phyloP scores from a whole-genome alignment of 192 early-diverging fungal species.

The Diversispora eburnea region DNA sequence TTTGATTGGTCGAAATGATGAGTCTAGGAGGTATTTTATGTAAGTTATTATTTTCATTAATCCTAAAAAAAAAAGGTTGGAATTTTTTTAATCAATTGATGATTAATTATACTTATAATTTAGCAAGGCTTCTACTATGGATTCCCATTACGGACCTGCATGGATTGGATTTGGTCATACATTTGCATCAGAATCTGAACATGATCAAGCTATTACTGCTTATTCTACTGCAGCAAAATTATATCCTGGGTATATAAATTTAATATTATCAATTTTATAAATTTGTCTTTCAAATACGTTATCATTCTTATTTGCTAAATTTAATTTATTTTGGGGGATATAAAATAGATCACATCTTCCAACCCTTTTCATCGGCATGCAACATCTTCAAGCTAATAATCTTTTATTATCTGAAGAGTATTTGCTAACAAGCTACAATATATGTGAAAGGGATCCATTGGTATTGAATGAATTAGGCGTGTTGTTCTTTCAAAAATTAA shows the following conservation, averaged over 20 bases:
- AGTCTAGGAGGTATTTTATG: conserved; percentile 47
- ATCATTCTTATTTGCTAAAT: too few species aligned
- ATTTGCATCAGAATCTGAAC: conserved; percentile 69
- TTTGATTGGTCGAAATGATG: conserved; percentile 51
- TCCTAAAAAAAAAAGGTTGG: not conserved
- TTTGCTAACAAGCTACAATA: conserved; percentile 44
- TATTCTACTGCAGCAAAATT: conserved; percentile 63
- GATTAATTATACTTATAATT: conserved; percentile 20
- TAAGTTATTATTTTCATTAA: not conserved
- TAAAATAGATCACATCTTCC: conserved; percentile 63
- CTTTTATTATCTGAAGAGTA: conserved; percentile 59
- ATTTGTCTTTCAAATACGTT: too few species aligned
- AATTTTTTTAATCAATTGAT: not conserved
- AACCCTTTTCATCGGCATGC: conserved; percentile 73
- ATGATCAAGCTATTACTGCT: conserved; percentile 73
- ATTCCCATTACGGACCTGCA: conserved; percentile 59
- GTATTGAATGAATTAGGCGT: conserved; percentile 73
- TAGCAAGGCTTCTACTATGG: conserved; percentile 58
- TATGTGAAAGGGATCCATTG: conserved; percentile 62
- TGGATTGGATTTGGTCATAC: conserved; percentile 83
- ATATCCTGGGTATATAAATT: conserved; percentile 56
- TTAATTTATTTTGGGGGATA: too few species aligned
- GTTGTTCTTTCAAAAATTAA: conserved; percentile 45
- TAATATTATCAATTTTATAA: not conserved
- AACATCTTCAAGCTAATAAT: conserved; percentile 61